Evolutionary conservation across 108 stramenopile genomes (phyloP).

Genomic region (Cyclotella atomus): DNA sequence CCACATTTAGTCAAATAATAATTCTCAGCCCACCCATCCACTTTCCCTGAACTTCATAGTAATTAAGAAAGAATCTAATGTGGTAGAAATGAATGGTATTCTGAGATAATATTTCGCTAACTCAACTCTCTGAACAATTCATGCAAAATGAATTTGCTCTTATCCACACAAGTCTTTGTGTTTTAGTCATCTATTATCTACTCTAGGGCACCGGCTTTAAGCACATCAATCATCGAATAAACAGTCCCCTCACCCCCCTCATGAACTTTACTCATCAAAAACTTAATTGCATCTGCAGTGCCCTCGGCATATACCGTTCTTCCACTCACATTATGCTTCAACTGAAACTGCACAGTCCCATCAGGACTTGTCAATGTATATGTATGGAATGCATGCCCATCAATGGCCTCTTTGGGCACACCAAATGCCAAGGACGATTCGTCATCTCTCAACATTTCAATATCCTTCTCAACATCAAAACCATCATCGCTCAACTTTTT

Average conservation of each 20-base stretch:
- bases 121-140: no score
- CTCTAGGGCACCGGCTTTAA: conserved; percentile 86
- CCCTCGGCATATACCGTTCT: conserved; percentile 98
- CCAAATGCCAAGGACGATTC: conserved; percentile 89
- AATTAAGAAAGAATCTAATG: no score
- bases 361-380: conserved; percentile 93
- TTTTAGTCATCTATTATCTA: no score
- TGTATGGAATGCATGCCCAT: conserved; percentile 98
- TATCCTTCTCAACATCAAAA: conserved; percentile 84
- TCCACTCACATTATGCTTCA: conserved; percentile 97
- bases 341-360: conserved; percentile 92
- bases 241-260: conserved; percentile 73
- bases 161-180: no score
- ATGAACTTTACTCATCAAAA: conserved; percentile 82
- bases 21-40: no score
- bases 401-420: conserved; percentile 88
- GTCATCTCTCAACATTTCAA: conserved; percentile 90
- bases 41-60: no score
- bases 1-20: no score
- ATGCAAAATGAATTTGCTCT: no score
- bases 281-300: conserved; percentile 96
- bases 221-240: conserved; percentile 90
- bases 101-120: no score
- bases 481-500: conserved; percentile 70
- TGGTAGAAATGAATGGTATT: no score